Evolutionary conservation across 2,329 filamentous ascomycete species (phyloP), one percentile per base, ranked within the genome.

Genomic region (Tolypocladium tundrense): DNA sequence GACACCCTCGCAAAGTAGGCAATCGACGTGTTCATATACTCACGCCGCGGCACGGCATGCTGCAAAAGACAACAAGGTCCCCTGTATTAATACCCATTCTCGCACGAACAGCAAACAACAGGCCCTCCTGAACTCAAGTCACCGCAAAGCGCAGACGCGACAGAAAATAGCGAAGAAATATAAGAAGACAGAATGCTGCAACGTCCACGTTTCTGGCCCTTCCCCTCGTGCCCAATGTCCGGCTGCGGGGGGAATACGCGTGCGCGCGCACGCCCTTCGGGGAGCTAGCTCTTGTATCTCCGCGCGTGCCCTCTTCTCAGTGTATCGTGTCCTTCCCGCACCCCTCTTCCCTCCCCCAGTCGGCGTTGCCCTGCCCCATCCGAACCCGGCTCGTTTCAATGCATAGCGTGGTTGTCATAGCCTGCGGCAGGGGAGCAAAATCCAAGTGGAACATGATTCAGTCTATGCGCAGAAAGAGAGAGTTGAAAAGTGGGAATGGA

Each of bases 391-490:
- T 51, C 57, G 50, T 58, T 61, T 62, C 61, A 61, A 64, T 61
- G 60, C 60, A 61, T 59, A 42, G 59, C 53, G 57, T 54, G 51
- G 56, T 56, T 52, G 54, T 55, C 52, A 56, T 61, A 58, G 58
- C 60, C 60, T 62, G 59, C 41, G 59, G 60, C 58, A 56, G 58
- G 33, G 65, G 59, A 65, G 64, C 62, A 64, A 65, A 64, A 70
- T 69, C 67, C 67, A 69, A 70, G 59, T 63, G 62, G 35, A 64
- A 68, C 65, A 68, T 67, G 61, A 67, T 68, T 69, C 66, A 68
- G 65, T 73, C 70, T 72, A 72, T 70, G 69, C 67, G 69, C 66
- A 67, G 64, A 68, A 68, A 64, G 63, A 63, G 60, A 61, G 40
- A 54, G 53, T 42, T 24, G 55, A 53, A 50, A 56, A 52, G 14